These are phyloP conservation scores for Monosporascus sp. DNA, from an alignment of 2,329 filamentous ascomycete genomes.

Conservation along the genomic window DNA sequence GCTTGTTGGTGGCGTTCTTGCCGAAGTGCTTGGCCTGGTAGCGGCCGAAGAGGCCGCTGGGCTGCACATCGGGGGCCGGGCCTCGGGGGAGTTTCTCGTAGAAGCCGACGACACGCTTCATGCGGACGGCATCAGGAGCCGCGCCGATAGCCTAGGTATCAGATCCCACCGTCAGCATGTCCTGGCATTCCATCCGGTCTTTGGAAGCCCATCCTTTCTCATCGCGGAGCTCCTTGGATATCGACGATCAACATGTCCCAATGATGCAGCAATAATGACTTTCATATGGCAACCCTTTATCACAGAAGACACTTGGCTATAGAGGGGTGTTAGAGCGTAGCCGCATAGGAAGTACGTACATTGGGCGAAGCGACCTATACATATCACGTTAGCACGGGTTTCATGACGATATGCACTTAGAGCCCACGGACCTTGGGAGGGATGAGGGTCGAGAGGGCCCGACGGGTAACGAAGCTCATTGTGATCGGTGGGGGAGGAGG, in stretches of 20 bases:
- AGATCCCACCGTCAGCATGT: constrained; percentile 31
- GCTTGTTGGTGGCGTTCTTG: constrained; percentile 82
- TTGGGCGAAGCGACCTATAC: constrained; percentile 72
- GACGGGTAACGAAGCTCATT: constrained; percentile 90
- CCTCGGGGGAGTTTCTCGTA: constrained; percentile 98
- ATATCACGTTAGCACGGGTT: constrained; percentile 29
- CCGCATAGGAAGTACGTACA: constrained; percentile 50
- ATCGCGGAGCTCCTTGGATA: not conserved
- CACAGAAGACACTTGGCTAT: not conserved
- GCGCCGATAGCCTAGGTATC: constrained; percentile 76
- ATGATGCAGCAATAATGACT: no score
- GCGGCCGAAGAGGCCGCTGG: constrained; percentile 76
- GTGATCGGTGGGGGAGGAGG: constrained; percentile 39
- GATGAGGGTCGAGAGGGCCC: constrained; percentile 95
- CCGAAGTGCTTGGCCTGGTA: constrained; percentile 94
- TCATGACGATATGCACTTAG: not conserved
- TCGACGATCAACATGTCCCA: no score
- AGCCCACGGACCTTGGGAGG: constrained; percentile 76
- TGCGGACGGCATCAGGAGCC: constrained; percentile 91
- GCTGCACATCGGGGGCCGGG: constrained; percentile 74
- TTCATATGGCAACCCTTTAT: not conserved
- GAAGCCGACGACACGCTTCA: constrained; percentile 97
- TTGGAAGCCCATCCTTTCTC: not conserved
- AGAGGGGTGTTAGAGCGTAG: constrained; percentile 1
- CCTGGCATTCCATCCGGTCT: constrained; percentile 1